Conservation (phyloP, 306 rosid genomes). For the Hippophae rhamnoides region DNA sequence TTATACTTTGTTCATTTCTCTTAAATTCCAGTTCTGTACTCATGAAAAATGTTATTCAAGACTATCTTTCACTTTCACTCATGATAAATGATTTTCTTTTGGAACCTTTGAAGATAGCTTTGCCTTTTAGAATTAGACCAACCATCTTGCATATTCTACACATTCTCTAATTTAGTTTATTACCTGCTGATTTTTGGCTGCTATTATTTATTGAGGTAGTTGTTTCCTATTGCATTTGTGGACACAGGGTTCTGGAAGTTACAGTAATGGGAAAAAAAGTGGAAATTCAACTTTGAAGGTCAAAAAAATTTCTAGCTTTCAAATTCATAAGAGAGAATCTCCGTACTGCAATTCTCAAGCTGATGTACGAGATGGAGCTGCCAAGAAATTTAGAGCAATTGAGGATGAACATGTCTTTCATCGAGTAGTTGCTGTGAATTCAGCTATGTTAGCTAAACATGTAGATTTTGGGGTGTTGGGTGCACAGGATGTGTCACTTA, state of each 20-base stretch:
- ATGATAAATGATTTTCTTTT: not conserved
- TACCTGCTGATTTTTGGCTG: not conserved
- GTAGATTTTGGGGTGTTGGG: slow-evolving; percentile 31
- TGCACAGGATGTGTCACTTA: slow-evolving; percentile 37
- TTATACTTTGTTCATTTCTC: no score
- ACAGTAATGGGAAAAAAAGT: slow-evolving; percentile 32
- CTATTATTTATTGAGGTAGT: slow-evolving; percentile 14
- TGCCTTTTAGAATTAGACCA: not conserved
- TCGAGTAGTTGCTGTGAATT: slow-evolving; percentile 31
- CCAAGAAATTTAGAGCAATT: slow-evolving; percentile 44
- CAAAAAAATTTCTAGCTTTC: slow-evolving; percentile 18
- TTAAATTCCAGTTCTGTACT: not conserved
- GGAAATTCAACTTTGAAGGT: slow-evolving; percentile 20
- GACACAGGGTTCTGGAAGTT: slow-evolving; percentile 47
- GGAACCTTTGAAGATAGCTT: not conserved
- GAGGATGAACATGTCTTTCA: slow-evolving; percentile 44
- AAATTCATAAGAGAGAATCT: slow-evolving; percentile 46
- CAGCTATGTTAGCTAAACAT: slow-evolving; percentile 25
- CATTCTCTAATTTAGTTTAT: no score
- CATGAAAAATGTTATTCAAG: not conserved
- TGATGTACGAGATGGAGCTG: slow-evolving; percentile 42
- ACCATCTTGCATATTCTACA: slow-evolving; percentile 1
- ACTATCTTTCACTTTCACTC: not conserved
- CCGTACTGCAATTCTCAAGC: slow-evolving; percentile 32
- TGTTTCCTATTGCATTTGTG: slow-evolving; percentile 21